A percentile compares a stretch with the other conserved stretches of the same genome.
Evolutionary conservation across 2,329 filamentous ascomycete genomes (phyloP).

Genomic region (Alternaria hordeiaustralica): DNA sequence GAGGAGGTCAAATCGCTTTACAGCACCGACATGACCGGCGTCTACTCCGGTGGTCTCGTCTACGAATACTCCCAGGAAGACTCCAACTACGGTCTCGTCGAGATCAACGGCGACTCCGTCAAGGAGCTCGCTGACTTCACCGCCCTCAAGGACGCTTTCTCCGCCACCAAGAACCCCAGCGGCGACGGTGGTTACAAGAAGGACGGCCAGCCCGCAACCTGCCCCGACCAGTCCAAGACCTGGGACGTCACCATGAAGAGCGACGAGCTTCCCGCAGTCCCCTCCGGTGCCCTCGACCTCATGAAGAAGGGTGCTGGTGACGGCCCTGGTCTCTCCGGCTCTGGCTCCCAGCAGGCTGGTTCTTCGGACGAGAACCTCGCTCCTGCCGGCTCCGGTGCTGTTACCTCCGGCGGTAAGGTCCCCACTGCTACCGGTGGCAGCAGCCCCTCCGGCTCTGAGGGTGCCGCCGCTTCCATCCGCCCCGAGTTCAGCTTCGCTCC

Average conservation of each 20-base stretch:
- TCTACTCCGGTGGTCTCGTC: constrained; percentile 95
- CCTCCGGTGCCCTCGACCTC: constrained; percentile 61
- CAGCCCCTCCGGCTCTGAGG: constrained; percentile 32
- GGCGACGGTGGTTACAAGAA: constrained; percentile 67
- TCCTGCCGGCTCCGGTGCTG: constrained; percentile 57
- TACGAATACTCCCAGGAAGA: constrained; percentile 86
- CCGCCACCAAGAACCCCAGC: constrained; percentile 57
- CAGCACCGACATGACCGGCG: constrained; percentile 78
- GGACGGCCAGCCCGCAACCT: constrained; percentile 59
- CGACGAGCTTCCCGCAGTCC: constrained; percentile 64
- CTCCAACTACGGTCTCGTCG: constrained; percentile 75
- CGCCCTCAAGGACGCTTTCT: constrained; percentile 59
- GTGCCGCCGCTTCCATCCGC: constrained; percentile 54
- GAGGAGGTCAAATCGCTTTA: constrained; percentile 81
- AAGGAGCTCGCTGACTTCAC: constrained; percentile 68
- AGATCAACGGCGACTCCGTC: constrained; percentile 63
- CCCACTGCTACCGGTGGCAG: constrained; percentile 23
- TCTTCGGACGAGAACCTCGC: constrained; percentile 53
- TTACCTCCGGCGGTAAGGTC: constrained; percentile 46
- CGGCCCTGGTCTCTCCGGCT: constrained; percentile 62
- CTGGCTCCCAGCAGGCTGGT: constrained; percentile 64
- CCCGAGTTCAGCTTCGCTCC: constrained; percentile 58
- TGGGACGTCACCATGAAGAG: constrained; percentile 61
- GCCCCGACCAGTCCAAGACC: constrained; percentile 60
- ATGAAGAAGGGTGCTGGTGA: constrained; percentile 65